Base-by-base conservation (phyloP, 176 grass and related monocot species). In the Triticum aestivum region DNA sequence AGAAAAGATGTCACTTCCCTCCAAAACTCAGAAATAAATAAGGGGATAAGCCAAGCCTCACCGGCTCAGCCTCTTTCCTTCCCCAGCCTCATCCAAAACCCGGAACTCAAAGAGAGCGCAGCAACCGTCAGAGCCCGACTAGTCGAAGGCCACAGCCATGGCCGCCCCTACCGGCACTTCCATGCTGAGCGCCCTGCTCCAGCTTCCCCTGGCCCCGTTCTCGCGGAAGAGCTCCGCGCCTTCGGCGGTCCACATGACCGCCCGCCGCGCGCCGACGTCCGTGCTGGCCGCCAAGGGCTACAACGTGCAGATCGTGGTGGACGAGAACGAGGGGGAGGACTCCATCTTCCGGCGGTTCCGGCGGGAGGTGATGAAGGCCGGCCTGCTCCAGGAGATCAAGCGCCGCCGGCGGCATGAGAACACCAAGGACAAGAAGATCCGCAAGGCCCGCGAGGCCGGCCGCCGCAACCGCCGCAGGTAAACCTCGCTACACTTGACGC, bases 221-320 rank as follows among this genome's bases (percentile, higher is more conserved):
- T 81, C 89, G 11, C 77, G 89, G 61, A 81, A 42, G 86, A 82
- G 70, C 23, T 85, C 86, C 24, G 59, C 85, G 38, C 86, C 89
- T 64, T 84, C 89, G 18, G 63, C 81, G 70, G 81, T 85, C 77
- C 86, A 88, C 33, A 73, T 91, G 86, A 13, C 77, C 15, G 51
- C 82, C 30, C 70, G 63, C 47, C 89, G 89, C 26, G 12, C 77
- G 18, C 47, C 89, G 33, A 56, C 70, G 52, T 77, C 77, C 23
- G 77, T 85, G 63, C 77, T 71, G 63, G 89, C 89, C 20, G 71
- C 85, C 9, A 79, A 75, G 63, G 92, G 90, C 12, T 99, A 88
- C 84, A 96, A 99, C 83, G 97, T 96, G 78, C 94, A 96, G 90
- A 86, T 99, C 79, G 35, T 94, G 33, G 91, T 99, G 66, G 96